Conservation (phyloP, 805 yeast species). For the Candida silvatica region DNA sequence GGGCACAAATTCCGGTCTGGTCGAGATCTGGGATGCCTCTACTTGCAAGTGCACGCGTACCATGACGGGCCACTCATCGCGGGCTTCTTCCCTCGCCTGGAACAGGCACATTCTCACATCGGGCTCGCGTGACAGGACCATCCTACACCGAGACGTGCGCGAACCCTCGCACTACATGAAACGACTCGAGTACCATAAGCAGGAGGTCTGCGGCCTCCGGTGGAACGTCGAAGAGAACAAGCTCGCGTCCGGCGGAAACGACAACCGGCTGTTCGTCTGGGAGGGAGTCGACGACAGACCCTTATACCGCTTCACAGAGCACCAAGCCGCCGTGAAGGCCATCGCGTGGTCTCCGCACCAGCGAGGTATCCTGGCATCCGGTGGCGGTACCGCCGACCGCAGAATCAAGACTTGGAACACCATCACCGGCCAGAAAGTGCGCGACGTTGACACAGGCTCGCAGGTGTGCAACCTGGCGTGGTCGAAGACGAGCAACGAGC, state of each 20-base stretch:
- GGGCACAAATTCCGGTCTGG: constrained; percentile 80
- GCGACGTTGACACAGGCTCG: constrained; percentile 89
- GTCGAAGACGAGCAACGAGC: constrained; percentile 87
- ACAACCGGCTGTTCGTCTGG: constrained; percentile 81
- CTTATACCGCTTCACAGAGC: constrained; percentile 66
- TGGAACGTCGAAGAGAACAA: constrained; percentile 92
- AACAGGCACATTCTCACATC: constrained; percentile 81
- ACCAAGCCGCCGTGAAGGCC: constrained; percentile 94
- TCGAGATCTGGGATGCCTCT: constrained; percentile 92
- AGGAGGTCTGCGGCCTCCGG: constrained; percentile 92
- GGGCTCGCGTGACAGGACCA: constrained; percentile 80
- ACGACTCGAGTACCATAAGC: constrained; percentile 64
- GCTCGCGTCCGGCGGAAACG: constrained; percentile 94
- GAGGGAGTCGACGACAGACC: constrained; percentile 70
- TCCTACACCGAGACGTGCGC: constrained; percentile 87
- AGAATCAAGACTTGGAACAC: constrained; percentile 91
- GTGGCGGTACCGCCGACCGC: constrained; percentile 96
- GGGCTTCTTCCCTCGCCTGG: constrained; percentile 91
- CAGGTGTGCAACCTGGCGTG: constrained; percentile 93
- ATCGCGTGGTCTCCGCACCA: constrained; percentile 98
- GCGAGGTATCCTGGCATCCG: constrained; percentile 85
- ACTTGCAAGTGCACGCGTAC: constrained; percentile 76
- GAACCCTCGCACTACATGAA: constrained; percentile 74
- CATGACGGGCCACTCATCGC: constrained; percentile 81
- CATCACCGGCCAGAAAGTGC: constrained; percentile 59